These are phyloP conservation scores for Tolypocladium guangdongense DNA, from an alignment of 2,329 filamentous ascomycete species.

Conservation along the genomic window DNA sequence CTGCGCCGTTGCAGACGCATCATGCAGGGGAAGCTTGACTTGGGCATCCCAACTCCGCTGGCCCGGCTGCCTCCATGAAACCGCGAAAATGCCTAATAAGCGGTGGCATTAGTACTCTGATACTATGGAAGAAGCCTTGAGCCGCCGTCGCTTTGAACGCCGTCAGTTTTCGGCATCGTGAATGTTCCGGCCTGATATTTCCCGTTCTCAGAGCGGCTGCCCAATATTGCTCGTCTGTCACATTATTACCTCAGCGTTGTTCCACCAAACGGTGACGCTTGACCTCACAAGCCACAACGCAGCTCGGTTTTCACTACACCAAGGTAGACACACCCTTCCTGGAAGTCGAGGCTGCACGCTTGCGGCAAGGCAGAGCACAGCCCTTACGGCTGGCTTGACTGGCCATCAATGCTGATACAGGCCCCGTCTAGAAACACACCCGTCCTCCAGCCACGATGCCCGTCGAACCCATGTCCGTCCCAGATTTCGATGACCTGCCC, in stretches of 20 bases:
- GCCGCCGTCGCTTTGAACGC: too few relatives aligned
- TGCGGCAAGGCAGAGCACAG: too few relatives aligned
- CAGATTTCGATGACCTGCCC: constrained; percentile 32
- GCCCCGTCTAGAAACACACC: not conserved
- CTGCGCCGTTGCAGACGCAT: not conserved
- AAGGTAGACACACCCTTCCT: not conserved
- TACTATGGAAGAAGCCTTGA: too few relatives aligned
- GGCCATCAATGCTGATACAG: too few relatives aligned
- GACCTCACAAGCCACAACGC: not conserved
- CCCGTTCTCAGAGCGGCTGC: not conserved
- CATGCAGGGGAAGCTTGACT: not conserved
- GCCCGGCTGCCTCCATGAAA: not conserved
- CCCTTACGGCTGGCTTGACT: not conserved
- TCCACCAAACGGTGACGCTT: not conserved
- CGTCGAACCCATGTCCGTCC: constrained; percentile 15
- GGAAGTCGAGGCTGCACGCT: not conserved
- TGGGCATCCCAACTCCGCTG: not conserved
- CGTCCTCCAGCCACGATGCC: not conserved
- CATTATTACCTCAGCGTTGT: not conserved
- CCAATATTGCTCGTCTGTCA: not conserved
- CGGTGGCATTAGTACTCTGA: too few relatives aligned
- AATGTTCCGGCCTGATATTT: not conserved
- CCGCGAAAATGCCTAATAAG: not conserved
- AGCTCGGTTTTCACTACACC: not conserved
- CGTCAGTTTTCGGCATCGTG: not conserved